A percentile compares a stretch with the other conserved stretches of the same genome.
Conservation (phyloP, 164 flowering plant genomes). For the Aristolochia fimbriata region DNA sequence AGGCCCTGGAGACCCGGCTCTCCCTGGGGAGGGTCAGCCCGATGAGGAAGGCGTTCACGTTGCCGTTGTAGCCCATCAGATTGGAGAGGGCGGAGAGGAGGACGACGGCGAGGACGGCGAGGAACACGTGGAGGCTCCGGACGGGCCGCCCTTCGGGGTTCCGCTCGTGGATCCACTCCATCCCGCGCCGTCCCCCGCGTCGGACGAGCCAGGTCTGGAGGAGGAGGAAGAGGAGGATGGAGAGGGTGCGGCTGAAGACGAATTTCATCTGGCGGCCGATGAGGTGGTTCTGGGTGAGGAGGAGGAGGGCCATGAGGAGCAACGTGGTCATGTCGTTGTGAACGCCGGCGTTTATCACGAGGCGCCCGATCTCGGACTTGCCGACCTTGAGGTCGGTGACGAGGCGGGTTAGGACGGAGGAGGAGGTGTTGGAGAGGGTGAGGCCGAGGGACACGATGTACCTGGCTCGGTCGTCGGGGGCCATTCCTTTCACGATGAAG, state of each 20-base stretch:
- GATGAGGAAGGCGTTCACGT: conserved; percentile 44
- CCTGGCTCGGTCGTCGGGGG: background rate
- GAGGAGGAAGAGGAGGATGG: conserved; percentile 3
- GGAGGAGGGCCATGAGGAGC: conserved; percentile 23
- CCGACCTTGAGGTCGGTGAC: conserved; percentile 62
- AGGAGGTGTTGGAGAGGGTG: conserved; percentile 38
- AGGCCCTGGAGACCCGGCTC: conserved; percentile 46
- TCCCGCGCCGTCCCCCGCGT: conserved; percentile 22
- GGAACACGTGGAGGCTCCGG: conserved; percentile 45
- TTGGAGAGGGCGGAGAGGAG: conserved; percentile 20
- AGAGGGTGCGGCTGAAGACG: background rate
- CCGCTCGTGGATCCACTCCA: conserved; percentile 44
- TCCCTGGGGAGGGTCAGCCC: conserved; percentile 48
- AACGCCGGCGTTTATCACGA: conserved; percentile 39
- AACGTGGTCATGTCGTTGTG: conserved; percentile 43
- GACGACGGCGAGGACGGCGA: conserved; percentile 32
- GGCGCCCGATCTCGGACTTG: conserved; percentile 58
- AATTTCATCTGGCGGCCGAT: background rate
- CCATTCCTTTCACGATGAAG: conserved; percentile 17
- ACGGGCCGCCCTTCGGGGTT: conserved; percentile 61
- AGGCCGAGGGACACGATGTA: conserved; percentile 22
- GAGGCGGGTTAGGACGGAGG: conserved; percentile 51
- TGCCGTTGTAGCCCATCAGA: conserved; percentile 16
- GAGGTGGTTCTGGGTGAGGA: background rate
- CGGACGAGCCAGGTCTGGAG: conserved; percentile 25